Conservation (phyloP, 352 stramenopile species). For the Phytophthora capsici region DNA sequence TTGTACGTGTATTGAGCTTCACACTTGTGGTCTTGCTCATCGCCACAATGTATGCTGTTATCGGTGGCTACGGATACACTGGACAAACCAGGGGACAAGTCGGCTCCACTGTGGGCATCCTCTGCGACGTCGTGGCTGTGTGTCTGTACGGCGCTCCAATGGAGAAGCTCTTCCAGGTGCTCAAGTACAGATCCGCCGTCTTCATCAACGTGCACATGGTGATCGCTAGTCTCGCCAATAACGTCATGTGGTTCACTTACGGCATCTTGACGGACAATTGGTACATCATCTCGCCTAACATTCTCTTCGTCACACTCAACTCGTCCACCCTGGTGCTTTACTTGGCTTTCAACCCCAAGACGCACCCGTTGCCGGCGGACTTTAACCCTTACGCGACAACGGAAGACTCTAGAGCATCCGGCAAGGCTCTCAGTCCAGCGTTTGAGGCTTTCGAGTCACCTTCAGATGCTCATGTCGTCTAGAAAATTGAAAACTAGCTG, state of each 20-base stretch:
- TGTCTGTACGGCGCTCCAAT: constrained; percentile 47
- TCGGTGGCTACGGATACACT: constrained; percentile 33
- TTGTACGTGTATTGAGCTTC: constrained; percentile 25
- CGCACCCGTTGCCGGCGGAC: constrained; percentile 16
- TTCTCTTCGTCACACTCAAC: constrained; percentile 30
- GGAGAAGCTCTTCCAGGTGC: constrained; percentile 48
- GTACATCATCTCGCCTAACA: constrained; percentile 35
- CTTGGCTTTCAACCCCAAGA: constrained; percentile 31
- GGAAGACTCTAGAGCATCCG: not conserved
- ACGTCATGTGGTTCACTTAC: constrained; percentile 54
- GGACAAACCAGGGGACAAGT: constrained; percentile 33
- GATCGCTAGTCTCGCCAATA: constrained; percentile 47
- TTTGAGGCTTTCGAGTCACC: constrained; percentile 15
- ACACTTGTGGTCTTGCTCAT: constrained; percentile 17
- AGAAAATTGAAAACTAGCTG: too few species aligned
- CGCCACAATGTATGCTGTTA: constrained; percentile 40
- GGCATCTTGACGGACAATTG: constrained; percentile 34
- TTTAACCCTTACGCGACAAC: constrained; percentile 3
- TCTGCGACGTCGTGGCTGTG: constrained; percentile 33
- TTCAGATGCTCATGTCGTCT: constrained; percentile 9
- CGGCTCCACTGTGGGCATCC: constrained; percentile 33
- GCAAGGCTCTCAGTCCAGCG: constrained; percentile 4
- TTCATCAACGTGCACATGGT: constrained; percentile 57
- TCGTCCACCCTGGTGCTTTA: constrained; percentile 33
- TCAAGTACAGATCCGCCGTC: constrained; percentile 42